phyloP scores from a whole-genome alignment of 75 land plant genomes.

The Picea sitchensis region DNA sequence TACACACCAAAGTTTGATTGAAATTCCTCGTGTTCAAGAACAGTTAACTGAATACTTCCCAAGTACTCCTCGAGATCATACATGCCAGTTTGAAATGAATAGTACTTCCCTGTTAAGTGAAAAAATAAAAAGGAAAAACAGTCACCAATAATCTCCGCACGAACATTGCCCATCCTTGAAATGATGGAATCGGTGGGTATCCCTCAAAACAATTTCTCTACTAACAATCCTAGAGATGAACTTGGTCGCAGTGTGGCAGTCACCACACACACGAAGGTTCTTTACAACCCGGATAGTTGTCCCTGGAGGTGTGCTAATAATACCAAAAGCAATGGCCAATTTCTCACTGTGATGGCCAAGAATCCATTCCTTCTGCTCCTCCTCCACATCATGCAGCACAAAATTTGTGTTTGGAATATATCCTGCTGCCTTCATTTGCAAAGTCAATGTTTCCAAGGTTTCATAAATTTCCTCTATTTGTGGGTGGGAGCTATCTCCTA shows the following conservation, averaged over 20 bases:
- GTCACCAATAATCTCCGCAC: background rate
- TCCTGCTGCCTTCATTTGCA: conserved; percentile 27
- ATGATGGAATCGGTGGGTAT: background rate
- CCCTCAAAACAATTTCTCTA: background rate
- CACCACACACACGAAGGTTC: background rate
- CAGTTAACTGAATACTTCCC: too few species aligned
- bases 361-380: conserved; percentile 35
- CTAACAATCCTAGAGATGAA: background rate
- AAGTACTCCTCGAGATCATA: too few species aligned
- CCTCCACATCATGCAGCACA: conserved; percentile 20
- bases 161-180: background rate
- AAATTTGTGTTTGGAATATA: conserved; percentile 29
- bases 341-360: conserved; percentile 11
- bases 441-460: conserved; percentile 21
- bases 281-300: background rate
- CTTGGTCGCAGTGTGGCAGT: background rate
- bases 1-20: too few species aligned
- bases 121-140: too few species aligned
- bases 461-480: conserved; percentile 11
- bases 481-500: conserved; percentile 35
- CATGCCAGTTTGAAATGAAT: too few species aligned
- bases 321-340: background rate
- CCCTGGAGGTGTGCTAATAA: background rate
- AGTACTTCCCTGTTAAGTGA: too few species aligned
- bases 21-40: too few species aligned